Evolutionary conservation across 1,139 yeast species (phyloP), one percentile per base, ranked within the genome.

Genomic region (Protomyces inundatus): DNA sequence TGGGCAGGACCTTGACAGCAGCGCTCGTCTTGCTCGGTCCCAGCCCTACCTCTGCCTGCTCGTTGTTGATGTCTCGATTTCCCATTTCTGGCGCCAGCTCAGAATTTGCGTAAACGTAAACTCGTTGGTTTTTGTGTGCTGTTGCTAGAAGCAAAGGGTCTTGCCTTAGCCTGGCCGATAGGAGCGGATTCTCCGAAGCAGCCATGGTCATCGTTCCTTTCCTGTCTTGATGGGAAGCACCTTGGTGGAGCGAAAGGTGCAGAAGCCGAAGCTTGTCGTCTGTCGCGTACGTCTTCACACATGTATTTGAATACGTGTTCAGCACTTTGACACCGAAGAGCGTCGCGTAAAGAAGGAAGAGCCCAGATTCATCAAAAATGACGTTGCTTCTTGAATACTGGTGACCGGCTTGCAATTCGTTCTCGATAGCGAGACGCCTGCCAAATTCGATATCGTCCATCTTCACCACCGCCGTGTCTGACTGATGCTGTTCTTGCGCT

Each of bases 131-230:
- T 35, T 71, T 70, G 32, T 68, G 64, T 0, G 77, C 77, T 1
- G 77, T 72, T 1, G 80, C 73, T 34, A 79, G 69, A 9, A 81
- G 54, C 3, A 79, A 68, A 1, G 81, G 79, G 55, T 75, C 76
- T 6, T 68, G 68, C 4, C 65, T 63, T 54, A 76, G 64, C 35
- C 79, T 74, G n/a, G 77, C 73, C 42, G 73, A 69, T 12, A 80
- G 71, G 4, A 79, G 67, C 10, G 77, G 71, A 64, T 80, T 75
- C n/a, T 71, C 72, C 10, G 78, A 73, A 9, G 82, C 75, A 0
- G 80, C 76, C 67, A 79, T 72, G 35, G 77, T 79, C 30, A 76
- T 69, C 1, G 76, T 75, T 42, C 74, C 52, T 66, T 70, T 56
- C 66, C 68, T 55, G 60, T 66, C 56, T 69, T 67, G 39, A 67